These are phyloP conservation scores for Athelia sp. DNA, from an alignment of 1,284 basidiomycete species.

Conservation along the genomic window DNA sequence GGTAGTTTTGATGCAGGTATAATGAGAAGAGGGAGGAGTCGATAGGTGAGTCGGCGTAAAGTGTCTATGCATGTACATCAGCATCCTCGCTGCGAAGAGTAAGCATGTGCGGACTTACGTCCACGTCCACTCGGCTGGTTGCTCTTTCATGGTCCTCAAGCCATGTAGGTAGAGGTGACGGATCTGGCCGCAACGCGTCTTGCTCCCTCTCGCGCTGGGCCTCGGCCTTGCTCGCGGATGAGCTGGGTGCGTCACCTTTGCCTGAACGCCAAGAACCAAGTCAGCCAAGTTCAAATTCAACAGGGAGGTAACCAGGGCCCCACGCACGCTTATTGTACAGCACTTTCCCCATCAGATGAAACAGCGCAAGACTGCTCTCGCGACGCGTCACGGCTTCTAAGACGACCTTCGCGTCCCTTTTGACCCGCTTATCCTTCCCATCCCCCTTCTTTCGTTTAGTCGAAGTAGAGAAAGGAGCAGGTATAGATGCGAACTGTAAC, in stretches of 20 bases:
- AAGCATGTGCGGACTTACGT: conserved; percentile 45
- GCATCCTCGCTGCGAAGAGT: background rate
- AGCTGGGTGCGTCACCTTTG: conserved; percentile 59
- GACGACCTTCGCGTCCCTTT: conserved; percentile 25
- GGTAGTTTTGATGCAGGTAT: conserved; percentile 93
- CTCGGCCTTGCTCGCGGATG: conserved; percentile 51
- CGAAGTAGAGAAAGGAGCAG: conserved; percentile 25
- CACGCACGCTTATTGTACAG: conserved; percentile 90
- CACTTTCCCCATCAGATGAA: conserved; percentile 91
- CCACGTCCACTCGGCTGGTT: conserved; percentile 74
- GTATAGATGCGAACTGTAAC: conserved; percentile 74
- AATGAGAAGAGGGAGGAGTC: conserved; percentile 85
- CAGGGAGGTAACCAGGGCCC: background rate
- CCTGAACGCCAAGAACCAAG: conserved; percentile 44
- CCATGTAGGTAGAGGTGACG: conserved; percentile 48
- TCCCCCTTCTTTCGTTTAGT: conserved; percentile 27
- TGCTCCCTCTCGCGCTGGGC: conserved; percentile 50
- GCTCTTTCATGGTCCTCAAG: conserved; percentile 59
- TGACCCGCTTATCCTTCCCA: conserved; percentile 16
- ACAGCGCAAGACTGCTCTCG: conserved; percentile 85
- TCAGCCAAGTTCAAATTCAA: background rate
- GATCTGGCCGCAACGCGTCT: conserved; percentile 47
- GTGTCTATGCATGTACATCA: conserved; percentile 33
- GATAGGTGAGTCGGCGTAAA: conserved; percentile 86
- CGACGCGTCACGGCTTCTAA: conserved; percentile 73